These are phyloP conservation scores for Candida vartiovaarae DNA, from an alignment of 805 yeast species.

Conservation along the genomic window DNA sequence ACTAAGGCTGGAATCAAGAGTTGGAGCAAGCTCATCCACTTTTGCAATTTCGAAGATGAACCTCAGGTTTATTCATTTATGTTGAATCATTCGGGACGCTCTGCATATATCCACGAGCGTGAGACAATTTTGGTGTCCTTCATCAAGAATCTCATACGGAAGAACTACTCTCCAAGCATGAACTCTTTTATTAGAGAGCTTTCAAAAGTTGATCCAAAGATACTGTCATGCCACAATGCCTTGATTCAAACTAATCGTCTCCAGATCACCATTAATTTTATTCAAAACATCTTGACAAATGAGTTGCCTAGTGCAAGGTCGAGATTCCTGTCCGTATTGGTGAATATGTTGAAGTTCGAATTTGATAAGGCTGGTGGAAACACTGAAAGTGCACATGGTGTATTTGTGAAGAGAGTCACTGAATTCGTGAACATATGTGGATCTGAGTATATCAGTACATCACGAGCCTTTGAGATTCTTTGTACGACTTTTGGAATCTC, in stretches of 20 bases:
- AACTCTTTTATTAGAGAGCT: conserved; percentile 15
- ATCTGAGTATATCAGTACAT: conserved; percentile 8
- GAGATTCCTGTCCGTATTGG: conserved; percentile 11
- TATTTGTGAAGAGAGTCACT: conserved; percentile 10
- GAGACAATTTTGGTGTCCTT: conserved; percentile 12
- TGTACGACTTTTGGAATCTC: conserved; percentile 6
- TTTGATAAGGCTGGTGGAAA: conserved; percentile 3
- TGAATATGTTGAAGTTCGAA: conserved; percentile 12
- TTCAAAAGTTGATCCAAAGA: conserved; percentile 12
- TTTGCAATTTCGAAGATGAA: conserved; percentile 19
- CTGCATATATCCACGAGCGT: conserved; percentile 13
- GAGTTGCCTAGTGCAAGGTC: conserved; percentile 6
- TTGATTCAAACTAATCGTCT: conserved; percentile 17
- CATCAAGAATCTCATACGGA: conserved; percentile 11
- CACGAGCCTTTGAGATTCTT: conserved; percentile 10
- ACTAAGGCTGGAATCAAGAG: conserved; percentile 13
- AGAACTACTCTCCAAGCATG: conserved; percentile 9
- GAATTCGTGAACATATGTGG: conserved; percentile 16
- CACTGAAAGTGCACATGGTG: conserved; percentile 1
- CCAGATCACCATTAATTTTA: conserved; percentile 12
- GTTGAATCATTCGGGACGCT: conserved; percentile 12
- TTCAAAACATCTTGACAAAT: conserved; percentile 12
- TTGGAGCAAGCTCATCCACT: conserved; percentile 20
- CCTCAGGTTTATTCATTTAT: conserved; percentile 15
- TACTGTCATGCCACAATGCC: conserved; percentile 8